Evolutionary conservation across 495 filamentous ascomycete genomes (phyloP), one percentile per base, ranked within the genome.

Genomic region (Lophiotrema nucula): DNA sequence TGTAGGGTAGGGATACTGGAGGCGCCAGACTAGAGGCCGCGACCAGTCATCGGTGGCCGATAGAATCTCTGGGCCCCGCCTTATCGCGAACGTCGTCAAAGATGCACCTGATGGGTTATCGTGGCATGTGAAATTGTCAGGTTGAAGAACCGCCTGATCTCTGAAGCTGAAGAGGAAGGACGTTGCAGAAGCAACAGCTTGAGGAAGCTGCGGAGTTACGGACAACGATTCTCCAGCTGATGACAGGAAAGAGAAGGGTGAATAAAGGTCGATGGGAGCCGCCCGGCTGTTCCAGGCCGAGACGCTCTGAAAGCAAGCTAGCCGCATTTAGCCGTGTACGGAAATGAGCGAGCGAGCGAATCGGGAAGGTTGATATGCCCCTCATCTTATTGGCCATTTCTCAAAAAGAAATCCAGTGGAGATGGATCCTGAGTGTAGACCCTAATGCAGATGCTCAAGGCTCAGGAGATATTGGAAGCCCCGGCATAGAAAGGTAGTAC

Each of bases 181-280:
- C n/a, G n/a, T n/a, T n/a, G n/a, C n/a, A n/a, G n/a, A n/a, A n/a
- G n/a, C n/a, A n/a, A n/a, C n/a, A n/a, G n/a, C n/a, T n/a, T n/a
- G n/a, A n/a, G n/a, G n/a, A n/a, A n/a, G n/a, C n/a, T n/a, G n/a
- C n/a, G n/a, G n/a, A n/a, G n/a, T n/a, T n/a, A n/a, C n/a, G n/a
- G n/a, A n/a, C n/a, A n/a, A n/a, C n/a, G n/a, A n/a, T n/a, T n/a
- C n/a, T n/a, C n/a, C n/a, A n/a, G n/a, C n/a, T n/a, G n/a, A n/a
- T 24, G 88, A 26, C 28, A 28, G 33, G 44, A 49, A 53, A 23
- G n/a, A 43, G 42, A 48, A 42, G 21, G 56, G 48, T 45, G 39
- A 33, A 16, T 44, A 25, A 38, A 53, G n/a, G 35, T 55, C 25
- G 42, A 35, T 15, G 28, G 26, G 18, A 25, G n/a, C 16, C 28